Evolutionary conservation across 2,329 filamentous ascomycete genomes (phyloP), one percentile per base, ranked within the genome.

Genomic region (Curvularia spicifera): DNA sequence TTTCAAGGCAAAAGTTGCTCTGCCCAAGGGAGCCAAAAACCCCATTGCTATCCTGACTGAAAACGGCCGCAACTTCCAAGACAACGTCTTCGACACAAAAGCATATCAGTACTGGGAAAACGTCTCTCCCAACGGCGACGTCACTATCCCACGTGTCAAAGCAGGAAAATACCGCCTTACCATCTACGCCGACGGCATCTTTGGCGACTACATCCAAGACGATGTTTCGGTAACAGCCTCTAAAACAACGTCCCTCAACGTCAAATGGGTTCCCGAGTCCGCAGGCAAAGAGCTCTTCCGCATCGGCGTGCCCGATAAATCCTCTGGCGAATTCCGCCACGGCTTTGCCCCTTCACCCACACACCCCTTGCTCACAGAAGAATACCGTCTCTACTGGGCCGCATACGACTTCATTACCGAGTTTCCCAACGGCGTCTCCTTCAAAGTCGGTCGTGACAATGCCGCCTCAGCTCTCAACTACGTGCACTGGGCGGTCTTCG

Each of bases 401-500:
- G 79, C 78, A 0, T 85, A 87, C 65, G 86, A 89, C 67, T 89
- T 85, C 69, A 77, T 80, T 0, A 73, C 77, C 1, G 86, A 89
- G 45, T 89, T 87, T 64, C 85, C 86, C 0, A 63, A 82, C 0
- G 86, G 87, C 4, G 80, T 89, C 0, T 79, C 76, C 22, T 89
- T 84, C 74, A 80, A 81, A 13, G 81, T 89, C 1, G 85, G 86
- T 9, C 72, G 59, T 72, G 84, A 26, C 78, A 77, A 18, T 70
- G 75, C 10, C 84, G 87, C 64, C 9, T 26, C 39, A n/a, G 55
- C 55, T 5, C 78, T 87, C 59, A 89, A 89, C 72, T 88, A 88
- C 54, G 83, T 88, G 4, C 87, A 89, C 69, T 89, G 86, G 87
- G 84, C 82, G 56, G 85, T 86, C 8, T 88, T 87, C 64, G 85